These are phyloP conservation scores for Avena sativa DNA, from an alignment of 176 grass and related monocot genomes.

Conservation along the genomic window DNA sequence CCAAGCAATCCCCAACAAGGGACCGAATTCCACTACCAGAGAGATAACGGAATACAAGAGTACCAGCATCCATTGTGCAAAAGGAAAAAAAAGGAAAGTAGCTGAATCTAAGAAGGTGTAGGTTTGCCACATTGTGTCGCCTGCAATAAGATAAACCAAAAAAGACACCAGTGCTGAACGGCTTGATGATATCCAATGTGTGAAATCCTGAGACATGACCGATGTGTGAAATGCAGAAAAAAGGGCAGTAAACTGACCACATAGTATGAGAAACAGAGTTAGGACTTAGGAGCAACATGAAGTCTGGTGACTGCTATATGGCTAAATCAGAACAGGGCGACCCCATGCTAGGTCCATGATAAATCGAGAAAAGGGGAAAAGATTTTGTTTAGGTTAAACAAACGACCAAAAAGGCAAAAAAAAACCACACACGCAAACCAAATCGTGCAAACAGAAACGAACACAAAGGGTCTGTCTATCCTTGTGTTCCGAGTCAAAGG, in stretches of 20 bases:
- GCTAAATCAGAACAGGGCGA: not conserved
- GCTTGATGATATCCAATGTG: not conserved
- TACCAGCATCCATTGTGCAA: too few species aligned
- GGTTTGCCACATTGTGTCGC: not conserved
- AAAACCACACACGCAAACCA: too few species aligned
- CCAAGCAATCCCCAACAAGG: too few species aligned
- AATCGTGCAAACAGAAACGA: not conserved
- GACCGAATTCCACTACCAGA: too few species aligned
- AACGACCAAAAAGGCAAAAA: not conserved
- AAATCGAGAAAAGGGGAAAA: not conserved
- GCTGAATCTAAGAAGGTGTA: not conserved
- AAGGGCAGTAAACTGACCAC: not conserved
- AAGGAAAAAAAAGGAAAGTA: too few species aligned
- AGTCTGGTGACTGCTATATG: conserved; percentile 11
- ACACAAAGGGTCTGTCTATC: not conserved
- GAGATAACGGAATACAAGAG: too few species aligned
- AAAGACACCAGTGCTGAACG: not conserved
- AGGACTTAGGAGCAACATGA: not conserved
- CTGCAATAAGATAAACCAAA: not conserved
- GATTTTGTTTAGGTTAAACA: not conserved
- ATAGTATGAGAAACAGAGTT: not conserved
- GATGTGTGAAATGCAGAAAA: not conserved
- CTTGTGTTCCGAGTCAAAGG: not conserved
- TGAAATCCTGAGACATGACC: not conserved
- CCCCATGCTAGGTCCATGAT: not conserved